Base-by-base conservation (phyloP, 202 grass and related monocot genomes). In the Musa balbisiana region DNA sequence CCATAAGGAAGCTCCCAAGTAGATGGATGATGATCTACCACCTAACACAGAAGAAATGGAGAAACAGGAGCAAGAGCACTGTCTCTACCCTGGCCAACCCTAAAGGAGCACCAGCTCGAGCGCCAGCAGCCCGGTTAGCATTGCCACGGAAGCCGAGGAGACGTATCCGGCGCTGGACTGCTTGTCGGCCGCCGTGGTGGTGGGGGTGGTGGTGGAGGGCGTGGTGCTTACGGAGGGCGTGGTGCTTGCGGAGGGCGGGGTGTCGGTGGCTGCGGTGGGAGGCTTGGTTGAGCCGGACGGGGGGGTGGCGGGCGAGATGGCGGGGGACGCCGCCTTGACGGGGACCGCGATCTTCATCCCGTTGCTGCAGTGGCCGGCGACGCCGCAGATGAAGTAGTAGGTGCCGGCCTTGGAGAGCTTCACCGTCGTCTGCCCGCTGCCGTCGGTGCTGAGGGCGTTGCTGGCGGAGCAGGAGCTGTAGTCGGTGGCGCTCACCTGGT, bases 361-460 rank as follows among this genome's bases (percentile, higher is more conserved):
- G 62, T 16, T 59, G 80, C 79, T 81, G 86, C 94, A 97, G 78
- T 97, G 94, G 1, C 88, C 52, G 20, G 88, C 0, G 53, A 91
- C 81, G 55, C 86, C 83, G 67, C 94, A 97, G 82, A 97, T 91
- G 88, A 87, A 97, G 83, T 91, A 93, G 81, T 78, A 87, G 78
- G 78, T 87, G 49, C 88, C 90, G 1, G 83, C 15, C 50, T 87
- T 89, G 65, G 81, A 86, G 58, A 97, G 83, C 16, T 79, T 14
- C 43, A 97, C 12, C 60, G 78, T 88, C 49, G 90, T 91, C 2
- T 55, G 10, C 16, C 86, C 84, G 55, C 65, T 84, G 79, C 62
- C 75, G 83, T 89, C 87, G 67, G 33, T 93, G 77, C 74, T 87
- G 71, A 97, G 85, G 67, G 84, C 74, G 55, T 89, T 97, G 79